Evolutionary conservation across 208 protist genomes (phyloP), one percentile per base, ranked within the genome.

Genomic region (Trypanosoma boissoni): DNA sequence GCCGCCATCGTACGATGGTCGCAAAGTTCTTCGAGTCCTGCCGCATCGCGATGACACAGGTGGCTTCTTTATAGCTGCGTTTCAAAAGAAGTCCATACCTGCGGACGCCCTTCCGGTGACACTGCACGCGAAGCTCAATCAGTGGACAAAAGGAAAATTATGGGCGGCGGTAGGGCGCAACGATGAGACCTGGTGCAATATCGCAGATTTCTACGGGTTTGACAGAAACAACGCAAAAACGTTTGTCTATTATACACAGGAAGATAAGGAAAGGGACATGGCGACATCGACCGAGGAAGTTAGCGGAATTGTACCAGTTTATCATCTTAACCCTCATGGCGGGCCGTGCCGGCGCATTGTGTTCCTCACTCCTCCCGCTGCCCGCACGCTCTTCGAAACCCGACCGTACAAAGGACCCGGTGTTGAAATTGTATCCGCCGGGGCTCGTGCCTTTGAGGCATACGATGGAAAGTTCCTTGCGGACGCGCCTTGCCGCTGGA

Each of bases 31-130:
- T 37, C 84, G 91, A 31, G 75, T 94, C 29, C 63, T 93, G 48
- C 91, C 91, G 14, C 91, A 96, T 62, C 73, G 72, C 24, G 85
- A 96, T 63, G 74, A 96, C 67, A 93, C 87, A 1, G 91, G 91
- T 20, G 91, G 91, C 41, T 96, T 96, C 60, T 96, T 96, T 61
- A 75, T 96, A 37, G 90, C 90, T 6, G 84, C 84, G 9, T 84
- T 96, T 45, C 83, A 86, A 34, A 96, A 94, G 58, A 67, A 75
- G 58, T 72, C 68, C 53, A 66, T 79, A 41, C 44, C 71, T 27
- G 62, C 64, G 59, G 76, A 49, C 58, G 79, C 64, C 12, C 51
- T 66, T 20, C 76, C 78, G 9, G 43, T 46, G 9, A 64, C 72
- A 52, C 44, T 86, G 16, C 65, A 64, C 23, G 55, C 71, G 27